Conservation (phyloP, 805 yeast species). For the Priceomyces carsonii region DNA sequence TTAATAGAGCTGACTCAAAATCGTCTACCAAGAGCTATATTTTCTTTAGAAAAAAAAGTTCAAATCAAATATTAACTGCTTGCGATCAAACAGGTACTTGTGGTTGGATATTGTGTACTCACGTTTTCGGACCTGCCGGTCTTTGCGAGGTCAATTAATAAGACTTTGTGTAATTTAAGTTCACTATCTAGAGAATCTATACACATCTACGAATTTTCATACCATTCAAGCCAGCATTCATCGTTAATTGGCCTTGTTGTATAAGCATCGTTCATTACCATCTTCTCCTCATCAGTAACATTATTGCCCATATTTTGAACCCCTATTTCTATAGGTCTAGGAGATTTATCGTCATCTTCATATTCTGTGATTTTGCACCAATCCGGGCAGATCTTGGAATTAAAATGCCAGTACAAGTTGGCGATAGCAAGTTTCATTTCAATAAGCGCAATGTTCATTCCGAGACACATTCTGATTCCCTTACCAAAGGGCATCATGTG, state of each 20-base stretch:
- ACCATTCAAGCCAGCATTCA: constrained; percentile 52
- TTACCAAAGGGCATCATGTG: constrained; percentile 70
- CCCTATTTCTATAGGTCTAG: constrained; percentile 20
- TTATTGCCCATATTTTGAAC: constrained; percentile 15
- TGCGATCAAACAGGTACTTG: too few species aligned
- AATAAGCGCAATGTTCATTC: constrained; percentile 64
- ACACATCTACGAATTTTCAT: constrained; percentile 10
- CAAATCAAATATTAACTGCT: too few species aligned
- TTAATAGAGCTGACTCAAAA: too few species aligned
- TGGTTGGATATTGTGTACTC: too few species aligned
- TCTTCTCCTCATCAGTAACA: constrained; percentile 44
- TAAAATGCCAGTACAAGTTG: constrained; percentile 51
- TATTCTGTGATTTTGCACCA: constrained; percentile 43
- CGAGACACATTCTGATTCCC: constrained; percentile 74
- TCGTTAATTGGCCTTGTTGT: constrained; percentile 54
- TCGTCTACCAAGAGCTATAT: too few species aligned
- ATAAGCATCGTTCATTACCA: constrained; percentile 59
- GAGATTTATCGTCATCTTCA: constrained; percentile 6
- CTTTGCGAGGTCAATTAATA: too few species aligned
- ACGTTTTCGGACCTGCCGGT: too few species aligned
- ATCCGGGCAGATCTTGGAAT: constrained; percentile 36
- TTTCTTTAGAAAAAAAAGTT: too few species aligned
- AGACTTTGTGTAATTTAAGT: too few species aligned
- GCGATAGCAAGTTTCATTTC: constrained; percentile 64
- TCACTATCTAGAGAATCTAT: too few species aligned